Conservation (phyloP, 208 protist species). For the Naegleria fowleri region DNA sequence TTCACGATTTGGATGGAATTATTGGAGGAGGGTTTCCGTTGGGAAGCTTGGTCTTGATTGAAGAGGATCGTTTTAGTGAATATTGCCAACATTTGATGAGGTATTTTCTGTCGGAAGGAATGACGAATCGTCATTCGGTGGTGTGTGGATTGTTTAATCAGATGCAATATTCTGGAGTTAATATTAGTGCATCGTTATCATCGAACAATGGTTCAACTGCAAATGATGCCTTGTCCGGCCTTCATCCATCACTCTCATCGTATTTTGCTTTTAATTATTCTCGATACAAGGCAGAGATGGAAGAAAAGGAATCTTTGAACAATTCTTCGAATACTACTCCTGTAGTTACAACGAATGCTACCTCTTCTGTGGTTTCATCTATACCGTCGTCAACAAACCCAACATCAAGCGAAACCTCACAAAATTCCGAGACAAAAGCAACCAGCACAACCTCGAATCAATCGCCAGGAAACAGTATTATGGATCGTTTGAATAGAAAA, state of each 20-base stretch:
- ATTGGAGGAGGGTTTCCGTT: slow-evolving; percentile 18
- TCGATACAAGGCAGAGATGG: not conserved
- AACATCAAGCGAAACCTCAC: not conserved
- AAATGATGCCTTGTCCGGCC: no score
- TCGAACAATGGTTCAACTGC: no score
- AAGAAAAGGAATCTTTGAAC: not conserved
- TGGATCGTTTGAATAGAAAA: not conserved
- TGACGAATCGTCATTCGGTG: not conserved
- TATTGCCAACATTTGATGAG: not conserved
- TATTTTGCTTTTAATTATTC: slow-evolving; percentile 7
- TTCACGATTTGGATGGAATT: slow-evolving; percentile 16
- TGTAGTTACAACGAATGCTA: no score
- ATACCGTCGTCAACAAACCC: no score
- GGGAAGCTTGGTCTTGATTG: not conserved
- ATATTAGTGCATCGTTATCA: not conserved
- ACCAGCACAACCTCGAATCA: not conserved
- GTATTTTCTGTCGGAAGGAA: slow-evolving; percentile 8
- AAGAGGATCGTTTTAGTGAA: slow-evolving; percentile 4
- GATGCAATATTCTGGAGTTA: not conserved
- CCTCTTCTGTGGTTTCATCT: no score
- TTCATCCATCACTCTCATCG: not conserved
- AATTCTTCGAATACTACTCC: not conserved
- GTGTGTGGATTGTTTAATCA: not conserved
- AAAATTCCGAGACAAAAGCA: not conserved
- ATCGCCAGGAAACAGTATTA: no score